Percentiles rank a stretch among this genome's conserved stretches.
Conservation (phyloP, 208 protist genomes). For the Leishmania lainsoni region DNA sequence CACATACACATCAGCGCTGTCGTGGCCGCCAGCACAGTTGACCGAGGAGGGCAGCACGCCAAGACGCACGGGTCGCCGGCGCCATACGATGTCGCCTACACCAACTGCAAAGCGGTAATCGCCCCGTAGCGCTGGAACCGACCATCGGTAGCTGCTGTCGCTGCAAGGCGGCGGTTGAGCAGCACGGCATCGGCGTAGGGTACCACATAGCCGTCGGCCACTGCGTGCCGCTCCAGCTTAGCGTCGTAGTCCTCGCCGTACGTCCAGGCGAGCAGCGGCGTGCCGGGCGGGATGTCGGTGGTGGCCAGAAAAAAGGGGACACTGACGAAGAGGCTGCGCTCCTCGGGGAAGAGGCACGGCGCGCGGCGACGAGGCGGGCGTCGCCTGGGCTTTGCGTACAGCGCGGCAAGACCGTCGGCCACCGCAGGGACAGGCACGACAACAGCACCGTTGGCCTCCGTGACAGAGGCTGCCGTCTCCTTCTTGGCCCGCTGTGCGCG, state of each 20-base stretch:
- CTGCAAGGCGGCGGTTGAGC: constrained; percentile 49
- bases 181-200: constrained; percentile 64
- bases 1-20: background rate
- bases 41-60: background rate
- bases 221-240: constrained; percentile 71
- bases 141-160: background rate
- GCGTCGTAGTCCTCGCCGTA: constrained; percentile 91
- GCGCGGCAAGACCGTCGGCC: background rate
- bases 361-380: constrained; percentile 17
- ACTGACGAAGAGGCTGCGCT: constrained; percentile 68
- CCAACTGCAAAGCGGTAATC: constrained; percentile 79
- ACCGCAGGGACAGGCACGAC: background rate
- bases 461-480: background rate
- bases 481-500: background rate
- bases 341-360: constrained; percentile 52
- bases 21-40: background rate
- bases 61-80: constrained; percentile 36
- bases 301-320: constrained; percentile 85
- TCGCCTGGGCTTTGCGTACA: constrained; percentile 14
- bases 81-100: constrained; percentile 82
- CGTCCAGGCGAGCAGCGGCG: constrained; percentile 80
- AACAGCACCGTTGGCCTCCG: background rate
- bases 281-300: constrained; percentile 67
- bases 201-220: constrained; percentile 66
- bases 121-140: constrained; percentile 73